These are phyloP conservation scores for Hemerocallis citrina DNA, from an alignment of 106 monocot species.

Conservation along the genomic window DNA sequence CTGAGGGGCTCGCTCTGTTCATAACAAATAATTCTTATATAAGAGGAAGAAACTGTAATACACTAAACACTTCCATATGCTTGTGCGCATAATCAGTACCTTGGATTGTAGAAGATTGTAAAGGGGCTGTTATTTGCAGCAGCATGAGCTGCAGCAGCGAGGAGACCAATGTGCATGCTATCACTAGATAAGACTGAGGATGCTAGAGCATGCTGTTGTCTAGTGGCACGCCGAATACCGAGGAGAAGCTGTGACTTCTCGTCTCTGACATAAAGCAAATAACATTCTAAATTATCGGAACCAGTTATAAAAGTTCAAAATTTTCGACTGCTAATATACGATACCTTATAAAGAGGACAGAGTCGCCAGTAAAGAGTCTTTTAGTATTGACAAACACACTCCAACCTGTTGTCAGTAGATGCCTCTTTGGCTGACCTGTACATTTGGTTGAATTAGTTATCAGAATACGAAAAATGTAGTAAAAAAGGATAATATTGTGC, in stretches of 20 bases:
- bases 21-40: not conserved
- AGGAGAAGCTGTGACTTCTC: constrained; percentile 69
- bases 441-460: too few species aligned
- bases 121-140: constrained; percentile 70
- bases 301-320: not conserved
- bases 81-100: constrained; percentile 19
- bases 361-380: constrained; percentile 72
- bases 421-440: constrained; percentile 88
- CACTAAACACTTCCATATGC: not conserved
- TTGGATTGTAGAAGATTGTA: constrained; percentile 81
- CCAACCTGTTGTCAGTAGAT: constrained; percentile 90
- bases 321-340: not conserved
- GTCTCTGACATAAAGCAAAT: constrained; percentile 26
- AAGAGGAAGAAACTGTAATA: not conserved
- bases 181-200: constrained; percentile 84
- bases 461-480: too few species aligned
- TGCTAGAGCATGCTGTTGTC: constrained; percentile 55
- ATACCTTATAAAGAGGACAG: constrained; percentile 81
- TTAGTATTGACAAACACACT: constrained; percentile 85
- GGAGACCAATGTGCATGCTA: constrained; percentile 88
- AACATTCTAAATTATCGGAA: not conserved
- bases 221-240: constrained; percentile 61
- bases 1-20: constrained; percentile 63
- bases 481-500: too few species aligned
- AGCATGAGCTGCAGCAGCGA: constrained; percentile 87